A percentile compares a stretch with the other conserved stretches of the same genome.
phyloP scores from a whole-genome alignment of 148 eudicot genomes.

The Euryodendron excelsum region DNA sequence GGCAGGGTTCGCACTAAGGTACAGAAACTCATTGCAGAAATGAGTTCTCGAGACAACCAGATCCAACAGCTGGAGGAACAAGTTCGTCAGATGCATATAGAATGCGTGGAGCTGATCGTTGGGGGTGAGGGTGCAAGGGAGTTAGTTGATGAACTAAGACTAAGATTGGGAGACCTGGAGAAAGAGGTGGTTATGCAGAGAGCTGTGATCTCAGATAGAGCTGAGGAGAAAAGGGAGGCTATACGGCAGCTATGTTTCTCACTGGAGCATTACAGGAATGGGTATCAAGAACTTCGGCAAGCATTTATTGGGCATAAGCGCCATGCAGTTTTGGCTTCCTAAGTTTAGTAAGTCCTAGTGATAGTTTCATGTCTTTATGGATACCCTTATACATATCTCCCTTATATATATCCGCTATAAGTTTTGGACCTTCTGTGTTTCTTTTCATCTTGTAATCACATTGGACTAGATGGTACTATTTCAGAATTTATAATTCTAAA shows the following conservation, averaged over 20 bases:
- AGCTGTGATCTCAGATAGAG: slow-evolving; percentile 43
- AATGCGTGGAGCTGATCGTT: slow-evolving; percentile 26
- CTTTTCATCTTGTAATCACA: neutral
- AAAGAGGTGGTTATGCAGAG: slow-evolving; percentile 52
- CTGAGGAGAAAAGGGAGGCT: slow-evolving; percentile 84
- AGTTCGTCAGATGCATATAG: slow-evolving; percentile 24
- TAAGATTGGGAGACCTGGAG: slow-evolving; percentile 55
- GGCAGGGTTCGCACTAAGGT: slow-evolving; percentile 49
- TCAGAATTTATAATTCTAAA: neutral
- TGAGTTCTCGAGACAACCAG: slow-evolving; percentile 26
- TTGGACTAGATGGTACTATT: neutral
- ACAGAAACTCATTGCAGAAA: slow-evolving; percentile 50
- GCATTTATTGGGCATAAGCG: slow-evolving; percentile 44
- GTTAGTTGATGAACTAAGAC: slow-evolving; percentile 33
- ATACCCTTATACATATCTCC: neutral
- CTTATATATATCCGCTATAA: neutral
- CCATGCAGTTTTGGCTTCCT: slow-evolving; percentile 35
- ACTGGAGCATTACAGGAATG: slow-evolving; percentile 71
- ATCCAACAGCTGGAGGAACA: slow-evolving; percentile 39
- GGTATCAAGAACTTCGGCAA: slow-evolving; percentile 61
- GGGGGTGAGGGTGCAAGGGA: slow-evolving; percentile 36
- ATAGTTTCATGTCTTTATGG: neutral
- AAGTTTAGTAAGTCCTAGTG: neutral
- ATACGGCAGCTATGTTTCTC: slow-evolving; percentile 88
- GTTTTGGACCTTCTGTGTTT: slow-evolving; percentile 13